These are phyloP conservation scores for Kwoniella dejecticola DNA, from an alignment of 768 basidiomycete genomes.

Conservation along the genomic window DNA sequence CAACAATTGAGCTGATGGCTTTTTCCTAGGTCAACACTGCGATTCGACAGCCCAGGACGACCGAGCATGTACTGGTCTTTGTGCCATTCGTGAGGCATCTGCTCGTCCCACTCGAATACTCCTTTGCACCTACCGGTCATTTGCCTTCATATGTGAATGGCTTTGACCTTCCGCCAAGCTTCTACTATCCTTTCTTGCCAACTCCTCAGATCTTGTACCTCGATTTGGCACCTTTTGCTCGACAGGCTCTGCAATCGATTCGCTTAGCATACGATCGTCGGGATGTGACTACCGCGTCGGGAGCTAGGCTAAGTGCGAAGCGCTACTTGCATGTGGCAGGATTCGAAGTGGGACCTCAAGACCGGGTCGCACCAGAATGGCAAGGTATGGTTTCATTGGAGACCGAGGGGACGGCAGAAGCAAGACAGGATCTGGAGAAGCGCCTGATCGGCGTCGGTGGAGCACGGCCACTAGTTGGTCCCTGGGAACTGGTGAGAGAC, in stretches of 20 bases:
- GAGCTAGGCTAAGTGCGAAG: slow-evolving; percentile 52
- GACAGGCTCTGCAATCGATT: slow-evolving; percentile 35
- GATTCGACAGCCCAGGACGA: slow-evolving; percentile 34
- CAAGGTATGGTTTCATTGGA: slow-evolving; percentile 54
- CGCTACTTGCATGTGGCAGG: slow-evolving; percentile 56
- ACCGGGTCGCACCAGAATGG: slow-evolving; percentile 43
- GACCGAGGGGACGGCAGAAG: slow-evolving; percentile 55
- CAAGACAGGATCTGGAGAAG: slow-evolving; percentile 45
- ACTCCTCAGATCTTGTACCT: slow-evolving; percentile 50
- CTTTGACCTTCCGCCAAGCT: slow-evolving; percentile 52
- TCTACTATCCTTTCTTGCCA: slow-evolving; percentile 53
- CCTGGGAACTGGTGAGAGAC: slow-evolving; percentile 55
- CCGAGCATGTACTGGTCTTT: slow-evolving; percentile 50
- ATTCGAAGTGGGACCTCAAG: slow-evolving; percentile 37
- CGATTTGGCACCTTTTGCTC: slow-evolving; percentile 49
- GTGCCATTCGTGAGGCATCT: slow-evolving; percentile 49
- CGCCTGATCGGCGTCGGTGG: slow-evolving; percentile 36
- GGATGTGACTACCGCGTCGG: slow-evolving; percentile 51
- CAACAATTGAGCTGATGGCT: neutral
- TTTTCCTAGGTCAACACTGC: slow-evolving; percentile 48
- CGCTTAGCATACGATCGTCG: slow-evolving; percentile 52
- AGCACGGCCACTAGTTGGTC: slow-evolving; percentile 31
- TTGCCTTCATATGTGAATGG: slow-evolving; percentile 51
- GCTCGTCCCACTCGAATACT: slow-evolving; percentile 51
- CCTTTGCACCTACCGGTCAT: slow-evolving; percentile 37